These are phyloP conservation scores for Irpex rosettiformis DNA, from an alignment of 1,284 basidiomycete genomes.

Conservation along the genomic window DNA sequence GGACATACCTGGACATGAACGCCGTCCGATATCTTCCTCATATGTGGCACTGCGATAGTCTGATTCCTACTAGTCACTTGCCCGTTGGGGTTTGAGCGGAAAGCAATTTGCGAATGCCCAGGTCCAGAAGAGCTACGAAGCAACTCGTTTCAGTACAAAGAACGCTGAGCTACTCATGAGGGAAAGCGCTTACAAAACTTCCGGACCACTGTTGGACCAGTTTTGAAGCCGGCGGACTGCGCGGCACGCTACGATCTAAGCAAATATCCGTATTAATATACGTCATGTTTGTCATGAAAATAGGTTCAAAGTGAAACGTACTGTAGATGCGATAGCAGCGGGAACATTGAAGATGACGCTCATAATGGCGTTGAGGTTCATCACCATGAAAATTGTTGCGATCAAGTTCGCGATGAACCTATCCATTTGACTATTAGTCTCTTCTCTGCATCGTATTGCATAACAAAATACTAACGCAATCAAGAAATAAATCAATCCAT, in stretches of 20 bases:
- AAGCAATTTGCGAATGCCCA: slow-evolving; percentile 9
- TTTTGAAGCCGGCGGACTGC: slow-evolving; percentile 65
- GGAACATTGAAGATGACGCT: slow-evolving; percentile 32
- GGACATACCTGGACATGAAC: slow-evolving; percentile 50
- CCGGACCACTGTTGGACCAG: slow-evolving; percentile 47
- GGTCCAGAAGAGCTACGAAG: slow-evolving; percentile 9
- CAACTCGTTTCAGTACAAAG: not conserved
- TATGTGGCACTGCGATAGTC: slow-evolving; percentile 25
- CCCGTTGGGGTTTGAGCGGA: too few relatives aligned
- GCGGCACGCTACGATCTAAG: slow-evolving; percentile 54
- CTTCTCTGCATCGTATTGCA: slow-evolving; percentile 2
- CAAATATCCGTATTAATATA: not conserved
- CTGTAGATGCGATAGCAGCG: slow-evolving; percentile 30
- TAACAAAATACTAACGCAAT: slow-evolving; percentile 21
- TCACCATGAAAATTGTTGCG: slow-evolving; percentile 32
- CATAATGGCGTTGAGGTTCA: slow-evolving; percentile 32
- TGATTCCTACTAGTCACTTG: slow-evolving; percentile 18
- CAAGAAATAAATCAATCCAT: slow-evolving; percentile 31
- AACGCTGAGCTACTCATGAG: not conserved
- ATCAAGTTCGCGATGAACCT: slow-evolving; percentile 27
- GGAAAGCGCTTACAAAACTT: slow-evolving; percentile 47
- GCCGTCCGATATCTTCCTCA: slow-evolving; percentile 30
- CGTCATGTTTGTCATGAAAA: not conserved
- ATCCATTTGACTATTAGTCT: slow-evolving; percentile 14
- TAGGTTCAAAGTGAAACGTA: slow-evolving; percentile 12